A percentile compares a stretch with the other conserved stretches of the same genome.
phyloP scores from a whole-genome alignment of 129 eudicot species.

The Chrysanthemum seticuspe region DNA sequence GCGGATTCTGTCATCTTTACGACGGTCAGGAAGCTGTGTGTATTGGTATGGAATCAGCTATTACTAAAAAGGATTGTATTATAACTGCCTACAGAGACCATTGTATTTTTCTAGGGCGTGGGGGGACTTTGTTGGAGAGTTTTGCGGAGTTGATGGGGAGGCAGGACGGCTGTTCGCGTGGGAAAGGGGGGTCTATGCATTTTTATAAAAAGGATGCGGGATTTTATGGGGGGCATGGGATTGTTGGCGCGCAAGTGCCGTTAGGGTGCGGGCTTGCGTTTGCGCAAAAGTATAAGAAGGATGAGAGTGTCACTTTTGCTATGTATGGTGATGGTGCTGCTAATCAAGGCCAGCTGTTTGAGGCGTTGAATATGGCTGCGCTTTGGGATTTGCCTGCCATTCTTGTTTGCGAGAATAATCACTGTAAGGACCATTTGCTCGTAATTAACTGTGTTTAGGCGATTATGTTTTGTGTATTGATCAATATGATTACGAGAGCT shows the following conservation, averaged over 20 bases:
- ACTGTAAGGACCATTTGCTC: conserved; percentile 51
- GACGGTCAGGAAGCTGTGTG: conserved; percentile 96
- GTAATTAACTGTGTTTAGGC: background rate
- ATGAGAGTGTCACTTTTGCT: conserved; percentile 71
- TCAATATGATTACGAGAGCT: too few species aligned
- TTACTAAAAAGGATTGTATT: conserved; percentile 74
- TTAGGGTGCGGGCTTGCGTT: conserved; percentile 91
- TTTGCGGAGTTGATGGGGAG: conserved; percentile 95
- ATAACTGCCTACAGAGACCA: conserved; percentile 94
- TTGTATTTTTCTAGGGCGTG: conserved; percentile 71
- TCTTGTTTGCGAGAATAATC: conserved; percentile 97
- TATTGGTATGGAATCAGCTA: conserved; percentile 94
- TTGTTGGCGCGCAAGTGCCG: conserved; percentile 97
- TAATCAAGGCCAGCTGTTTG: conserved; percentile 93
- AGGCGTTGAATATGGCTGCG: conserved; percentile 97
- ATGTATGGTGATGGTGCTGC: conserved; percentile 99
- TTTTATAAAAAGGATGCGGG: conserved; percentile 81
- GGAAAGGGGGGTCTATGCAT: conserved; percentile 99
- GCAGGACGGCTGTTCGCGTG: conserved; percentile 75
- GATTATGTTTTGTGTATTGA: background rate
- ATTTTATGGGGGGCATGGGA: conserved; percentile 95
- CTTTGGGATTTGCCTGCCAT: conserved; percentile 98
- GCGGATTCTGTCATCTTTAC: conserved; percentile 91
- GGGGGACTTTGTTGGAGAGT: conserved; percentile 63
- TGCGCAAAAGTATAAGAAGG: conserved; percentile 93